Conservation (phyloP, 352 stramenopile species). For the Pythium plurisporium region DNA sequence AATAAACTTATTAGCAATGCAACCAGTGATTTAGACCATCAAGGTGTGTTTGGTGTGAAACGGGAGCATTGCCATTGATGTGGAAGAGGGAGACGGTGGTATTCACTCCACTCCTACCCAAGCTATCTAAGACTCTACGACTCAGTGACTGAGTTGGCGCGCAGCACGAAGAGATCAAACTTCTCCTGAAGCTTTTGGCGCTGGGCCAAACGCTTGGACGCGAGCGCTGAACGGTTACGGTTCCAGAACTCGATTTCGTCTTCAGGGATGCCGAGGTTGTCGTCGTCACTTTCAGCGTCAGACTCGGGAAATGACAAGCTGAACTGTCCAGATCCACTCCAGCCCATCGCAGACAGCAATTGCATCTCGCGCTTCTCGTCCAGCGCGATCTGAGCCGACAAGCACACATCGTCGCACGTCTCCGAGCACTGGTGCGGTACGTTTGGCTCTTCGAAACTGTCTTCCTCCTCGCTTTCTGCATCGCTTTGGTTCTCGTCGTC, state of each 20-base stretch:
- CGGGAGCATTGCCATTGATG: not conserved
- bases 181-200: slow-evolving; percentile 82
- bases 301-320: slow-evolving; percentile 57
- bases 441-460: slow-evolving; percentile 13
- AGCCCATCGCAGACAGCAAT: slow-evolving; percentile 82
- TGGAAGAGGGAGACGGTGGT: not conserved
- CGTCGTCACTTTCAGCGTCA: slow-evolving; percentile 71
- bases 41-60: not conserved
- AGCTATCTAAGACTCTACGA: no score
- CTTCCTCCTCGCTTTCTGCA: slow-evolving; percentile 29
- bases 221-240: slow-evolving; percentile 69
- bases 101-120: no score
- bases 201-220: slow-evolving; percentile 70
- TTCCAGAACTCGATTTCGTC: slow-evolving; percentile 87
- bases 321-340: slow-evolving; percentile 61
- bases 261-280: slow-evolving; percentile 77
- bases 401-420: slow-evolving; percentile 47
- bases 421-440: slow-evolving; percentile 41
- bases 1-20: slow-evolving; percentile 17
- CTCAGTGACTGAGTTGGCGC: slow-evolving; percentile 41
- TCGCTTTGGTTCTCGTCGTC: slow-evolving; percentile 38
- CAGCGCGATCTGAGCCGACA: slow-evolving; percentile 42
- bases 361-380: slow-evolving; percentile 74
- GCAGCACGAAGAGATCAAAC: slow-evolving; percentile 81
- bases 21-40: not conserved